Evolutionary conservation across 1,139 yeast genomes (phyloP).

Genomic region (Diutina ranongensis): DNA sequence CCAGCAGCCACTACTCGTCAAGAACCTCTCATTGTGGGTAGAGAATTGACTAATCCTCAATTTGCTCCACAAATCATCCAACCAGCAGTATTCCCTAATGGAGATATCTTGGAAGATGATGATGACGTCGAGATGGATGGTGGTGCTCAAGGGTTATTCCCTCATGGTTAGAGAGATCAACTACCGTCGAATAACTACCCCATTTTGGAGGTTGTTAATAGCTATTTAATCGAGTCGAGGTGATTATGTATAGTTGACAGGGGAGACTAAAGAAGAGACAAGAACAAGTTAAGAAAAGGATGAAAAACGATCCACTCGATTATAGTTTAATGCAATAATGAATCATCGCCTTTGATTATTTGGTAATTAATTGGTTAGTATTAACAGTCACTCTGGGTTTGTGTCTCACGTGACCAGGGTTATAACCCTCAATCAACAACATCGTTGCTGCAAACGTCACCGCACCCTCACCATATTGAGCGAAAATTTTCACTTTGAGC

Average conservation of each 20-base stretch:
- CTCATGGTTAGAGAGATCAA: constrained; percentile 9
- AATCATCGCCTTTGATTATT: no score
- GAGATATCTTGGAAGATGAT: constrained; percentile 18
- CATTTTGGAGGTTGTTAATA: no score
- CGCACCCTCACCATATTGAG: neutral
- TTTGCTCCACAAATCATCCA: constrained; percentile 32
- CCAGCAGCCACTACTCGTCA: constrained; percentile 8
- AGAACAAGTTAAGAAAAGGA: no score
- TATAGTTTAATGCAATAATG: no score
- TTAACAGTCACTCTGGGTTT: no score
- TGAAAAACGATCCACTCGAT: no score
- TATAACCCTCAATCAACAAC: neutral
- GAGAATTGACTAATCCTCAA: constrained; percentile 1
- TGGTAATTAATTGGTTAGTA: no score
- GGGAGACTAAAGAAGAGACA: no score
- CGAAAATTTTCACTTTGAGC: constrained; percentile 3
- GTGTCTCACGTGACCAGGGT: neutral
- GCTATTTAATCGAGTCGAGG: no score
- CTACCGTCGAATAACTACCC: no score
- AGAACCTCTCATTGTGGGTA: neutral
- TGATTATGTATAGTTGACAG: no score
- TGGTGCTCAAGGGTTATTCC: constrained; percentile 22
- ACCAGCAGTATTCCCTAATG: constrained; percentile 31
- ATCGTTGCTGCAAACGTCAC: neutral
- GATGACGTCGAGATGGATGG: constrained; percentile 27